Base-by-base conservation (phyloP, 1,284 basidiomycete species). In the Puccinia coronata region DNA sequence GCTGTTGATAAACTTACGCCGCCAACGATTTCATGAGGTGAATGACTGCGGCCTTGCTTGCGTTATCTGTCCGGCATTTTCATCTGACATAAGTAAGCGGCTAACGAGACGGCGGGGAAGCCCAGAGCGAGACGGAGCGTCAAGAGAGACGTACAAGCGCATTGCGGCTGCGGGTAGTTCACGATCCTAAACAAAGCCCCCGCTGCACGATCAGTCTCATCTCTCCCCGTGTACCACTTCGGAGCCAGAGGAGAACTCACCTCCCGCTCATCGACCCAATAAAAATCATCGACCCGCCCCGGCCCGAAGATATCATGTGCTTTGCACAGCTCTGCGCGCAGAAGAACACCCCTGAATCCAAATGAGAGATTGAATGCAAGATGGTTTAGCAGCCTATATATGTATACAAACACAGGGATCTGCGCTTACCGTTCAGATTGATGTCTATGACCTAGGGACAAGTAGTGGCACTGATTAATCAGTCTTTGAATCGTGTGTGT, bases 231-330 rank as follows among this genome's bases (percentile, higher is more conserved):
- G n/a, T 25, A 28, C 23, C 39, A 57, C 2, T 20, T 16, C 8
- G 18, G 18, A 67, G 67, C 25, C 9, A 0, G 18, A 51, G 23
- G 53, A 34, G n/a, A n/a, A 55, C 51, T n/a, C 5, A 80, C 77
- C 77, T 80, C 49, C 77, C 77, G 49, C 77, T 80, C 77, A 80
- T 80, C 23, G 77, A 80, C 8, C 77, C 77, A 49, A 80, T 80
- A 23, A 80, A 80, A 34, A 80, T 80, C 51, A 80, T 80, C n/a
- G 77, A 80, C 36, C 77, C 77, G 4, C 77, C 77, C 31, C 77
- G 65, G 14, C 77, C 77, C n/a, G 77, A 80, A 9, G 65, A 57
- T 20, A 80, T 80, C 77, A 80, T 80, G 39, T 80, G 77, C 77
- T 80, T 80, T 12, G 77, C 77, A 71, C 67, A 71, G 41, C 77